Evolutionary conservation across 805 yeast species (phyloP).

Genomic region (Spencermartinsiella europaea): DNA sequence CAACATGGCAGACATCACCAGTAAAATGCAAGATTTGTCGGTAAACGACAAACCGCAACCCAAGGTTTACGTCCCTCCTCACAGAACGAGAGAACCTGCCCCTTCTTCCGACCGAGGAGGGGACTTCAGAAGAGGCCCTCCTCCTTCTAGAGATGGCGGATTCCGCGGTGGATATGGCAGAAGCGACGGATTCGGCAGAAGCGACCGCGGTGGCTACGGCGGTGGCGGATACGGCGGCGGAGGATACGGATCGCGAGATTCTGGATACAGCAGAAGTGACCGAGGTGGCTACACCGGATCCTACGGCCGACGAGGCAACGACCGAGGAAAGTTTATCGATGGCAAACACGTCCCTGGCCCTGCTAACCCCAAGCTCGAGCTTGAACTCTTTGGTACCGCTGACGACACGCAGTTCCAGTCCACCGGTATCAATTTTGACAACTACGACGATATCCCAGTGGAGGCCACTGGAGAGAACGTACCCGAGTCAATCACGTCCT

Average conservation of each 20-base stretch:
- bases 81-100: constrained; percentile 27
- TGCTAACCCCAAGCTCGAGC: constrained; percentile 62
- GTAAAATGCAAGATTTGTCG: constrained; percentile 52
- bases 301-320: constrained; percentile 36
- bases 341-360: constrained; percentile 86
- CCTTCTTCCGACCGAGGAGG: constrained; percentile 8
- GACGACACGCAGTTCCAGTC: constrained; percentile 74
- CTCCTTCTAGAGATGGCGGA: constrained; percentile 8
- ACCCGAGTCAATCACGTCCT: constrained; percentile 86
- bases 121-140: constrained; percentile 6
- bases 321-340: constrained; percentile 78
- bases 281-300: constrained; percentile 30
- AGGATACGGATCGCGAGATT: constrained; percentile 24
- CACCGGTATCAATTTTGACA: constrained; percentile 97
- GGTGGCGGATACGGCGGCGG: constrained; percentile 18
- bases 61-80: constrained; percentile 53
- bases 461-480: constrained; percentile 94
- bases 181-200: constrained; percentile 16
- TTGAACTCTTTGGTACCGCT: constrained; percentile 74
- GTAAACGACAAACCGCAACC: constrained; percentile 35
- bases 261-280: constrained; percentile 27
- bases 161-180: constrained; percentile 16
- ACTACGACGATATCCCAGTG: constrained; percentile 97
- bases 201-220: constrained; percentile 12
- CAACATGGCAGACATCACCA: constrained; percentile 55